A percentile compares a stretch with the other conserved stretches of the same genome.
Evolutionary conservation across 1,139 yeast species (phyloP).

Genomic region (Hansenula anomala): DNA sequence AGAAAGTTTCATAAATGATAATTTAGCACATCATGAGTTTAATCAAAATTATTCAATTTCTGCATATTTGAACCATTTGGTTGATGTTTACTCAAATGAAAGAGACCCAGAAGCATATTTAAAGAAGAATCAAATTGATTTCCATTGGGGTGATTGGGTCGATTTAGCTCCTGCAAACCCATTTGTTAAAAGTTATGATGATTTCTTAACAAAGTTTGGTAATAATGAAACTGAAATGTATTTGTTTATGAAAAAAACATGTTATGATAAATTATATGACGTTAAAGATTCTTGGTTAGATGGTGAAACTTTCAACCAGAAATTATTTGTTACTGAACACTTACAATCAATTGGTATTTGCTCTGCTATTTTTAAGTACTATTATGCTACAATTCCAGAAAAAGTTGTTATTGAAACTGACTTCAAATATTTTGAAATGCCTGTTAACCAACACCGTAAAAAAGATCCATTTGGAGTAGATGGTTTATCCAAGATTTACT

Average conservation of each 20-base stretch:
- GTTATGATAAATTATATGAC: slow-evolving; percentile 20
- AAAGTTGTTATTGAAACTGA: slow-evolving; percentile 21
- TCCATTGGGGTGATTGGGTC: slow-evolving; percentile 28
- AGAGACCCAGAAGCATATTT: slow-evolving; percentile 13
- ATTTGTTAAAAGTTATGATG: slow-evolving; percentile 17
- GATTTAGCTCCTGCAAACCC: slow-evolving; percentile 22
- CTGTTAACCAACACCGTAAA: slow-evolving; percentile 14
- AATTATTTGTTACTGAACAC: slow-evolving; percentile 19
- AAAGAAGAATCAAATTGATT: slow-evolving; percentile 9
- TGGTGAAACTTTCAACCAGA: slow-evolving; percentile 11
- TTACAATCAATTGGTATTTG: slow-evolving; percentile 23
- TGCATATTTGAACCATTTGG: slow-evolving; percentile 11
- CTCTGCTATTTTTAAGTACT: slow-evolving; percentile 22
- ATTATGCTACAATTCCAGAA: slow-evolving; percentile 22
- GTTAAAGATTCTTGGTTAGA: slow-evolving; percentile 22
- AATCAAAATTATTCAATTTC: slow-evolving; percentile 14
- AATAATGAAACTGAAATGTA: slow-evolving; percentile 13
- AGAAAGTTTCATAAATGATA: slow-evolving; percentile 2
- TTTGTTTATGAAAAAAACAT: slow-evolving; percentile 13
- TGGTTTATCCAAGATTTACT: slow-evolving; percentile 13
- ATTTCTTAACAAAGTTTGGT: slow-evolving; percentile 8
- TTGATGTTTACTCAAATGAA: slow-evolving; percentile 9
- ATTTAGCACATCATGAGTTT: slow-evolving; percentile 5
- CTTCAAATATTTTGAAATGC: slow-evolving; percentile 20
- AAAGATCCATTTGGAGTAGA: slow-evolving; percentile 16